A percentile compares a stretch with the other conserved stretches of the same genome.
These are phyloP conservation scores for Cryptococcus jaspeensis DNA, from an alignment of 1,284 basidiomycete species.

Conservation along the genomic window DNA sequence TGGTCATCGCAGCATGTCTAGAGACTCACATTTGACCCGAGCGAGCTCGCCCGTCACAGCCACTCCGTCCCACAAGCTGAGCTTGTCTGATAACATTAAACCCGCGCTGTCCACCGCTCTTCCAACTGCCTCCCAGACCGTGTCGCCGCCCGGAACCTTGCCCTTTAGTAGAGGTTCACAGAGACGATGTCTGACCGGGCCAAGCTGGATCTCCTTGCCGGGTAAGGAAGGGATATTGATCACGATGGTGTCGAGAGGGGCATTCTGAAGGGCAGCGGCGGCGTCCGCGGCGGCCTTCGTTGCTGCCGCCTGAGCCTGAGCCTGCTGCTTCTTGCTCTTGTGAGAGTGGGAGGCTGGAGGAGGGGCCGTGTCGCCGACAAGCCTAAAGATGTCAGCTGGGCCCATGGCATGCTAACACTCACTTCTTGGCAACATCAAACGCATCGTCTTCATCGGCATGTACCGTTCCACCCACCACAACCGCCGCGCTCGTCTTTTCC, in stretches of 20 bases:
- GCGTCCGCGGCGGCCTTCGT: slow-evolving; percentile 65
- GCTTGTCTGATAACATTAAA: slow-evolving; percentile 57
- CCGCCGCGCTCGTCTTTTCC: slow-evolving; percentile 27
- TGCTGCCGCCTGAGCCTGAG: slow-evolving; percentile 58
- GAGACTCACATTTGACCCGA: slow-evolving; percentile 67
- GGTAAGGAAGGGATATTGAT: slow-evolving; percentile 65
- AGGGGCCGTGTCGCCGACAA: slow-evolving; percentile 37
- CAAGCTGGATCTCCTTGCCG: slow-evolving; percentile 70
- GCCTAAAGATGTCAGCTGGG: slow-evolving; percentile 23
- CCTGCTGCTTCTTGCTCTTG: slow-evolving; percentile 54
- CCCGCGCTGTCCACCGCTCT: slow-evolving; percentile 36
- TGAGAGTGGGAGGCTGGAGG: slow-evolving; percentile 44
- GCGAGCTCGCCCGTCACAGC: slow-evolving; percentile 79
- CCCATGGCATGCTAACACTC: slow-evolving; percentile 27
- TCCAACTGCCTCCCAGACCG: slow-evolving; percentile 48
- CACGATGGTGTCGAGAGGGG: slow-evolving; percentile 34
- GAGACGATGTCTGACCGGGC: slow-evolving; percentile 82
- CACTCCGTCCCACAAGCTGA: slow-evolving; percentile 74
- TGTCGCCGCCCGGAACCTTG: slow-evolving; percentile 56
- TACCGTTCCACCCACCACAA: not conserved
- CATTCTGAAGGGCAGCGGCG: slow-evolving; percentile 27
- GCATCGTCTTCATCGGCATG: slow-evolving; percentile 73
- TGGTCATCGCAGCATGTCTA: not conserved
- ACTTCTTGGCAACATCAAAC: slow-evolving; percentile 57
- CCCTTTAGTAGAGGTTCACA: slow-evolving; percentile 76